phyloP scores from a whole-genome alignment of 331 rosid genomes.

The Quercus phellos region DNA sequence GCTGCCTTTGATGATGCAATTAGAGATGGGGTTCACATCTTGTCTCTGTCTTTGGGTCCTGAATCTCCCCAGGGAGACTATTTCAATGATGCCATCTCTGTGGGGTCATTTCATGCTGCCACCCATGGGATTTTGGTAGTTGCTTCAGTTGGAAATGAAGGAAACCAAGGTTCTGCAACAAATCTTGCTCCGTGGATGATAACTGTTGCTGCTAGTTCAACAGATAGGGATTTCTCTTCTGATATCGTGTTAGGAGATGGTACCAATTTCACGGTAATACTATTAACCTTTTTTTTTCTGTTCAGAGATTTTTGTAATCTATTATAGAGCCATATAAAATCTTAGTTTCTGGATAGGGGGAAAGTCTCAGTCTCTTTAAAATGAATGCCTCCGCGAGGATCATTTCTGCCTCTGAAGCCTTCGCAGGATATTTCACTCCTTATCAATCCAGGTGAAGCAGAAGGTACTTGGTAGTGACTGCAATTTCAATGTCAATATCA shows the following conservation, averaged over 20 bases:
- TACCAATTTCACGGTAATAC: slow-evolving; percentile 52
- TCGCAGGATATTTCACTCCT: slow-evolving; percentile 76
- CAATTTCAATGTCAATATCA: slow-evolving; percentile 11
- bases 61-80: slow-evolving; percentile 77
- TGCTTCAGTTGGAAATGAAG: slow-evolving; percentile 68
- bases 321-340: slow-evolving; percentile 5
- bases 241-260: slow-evolving; percentile 46
- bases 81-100: slow-evolving; percentile 67
- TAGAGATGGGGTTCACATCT: slow-evolving; percentile 70
- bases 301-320: not conserved
- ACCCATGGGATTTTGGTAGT: slow-evolving; percentile 62
- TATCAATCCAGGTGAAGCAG: slow-evolving; percentile 91
- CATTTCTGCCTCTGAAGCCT: slow-evolving; percentile 67
- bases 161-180: slow-evolving; percentile 57
- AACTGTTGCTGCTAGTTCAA: slow-evolving; percentile 75
- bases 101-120: slow-evolving; percentile 76
- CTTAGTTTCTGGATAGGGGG: slow-evolving; percentile 44
- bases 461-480: slow-evolving; percentile 51
- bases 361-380: slow-evolving; percentile 54
- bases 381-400: slow-evolving; percentile 52
- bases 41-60: slow-evolving; percentile 74
- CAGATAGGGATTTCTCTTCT: slow-evolving; percentile 69
- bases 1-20: slow-evolving; percentile 88
- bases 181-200: slow-evolving; percentile 75
- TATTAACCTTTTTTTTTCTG: not conserved